These are phyloP conservation scores for Suillus tomentosus DNA, from an alignment of 768 basidiomycete genomes.

Conservation along the genomic window DNA sequence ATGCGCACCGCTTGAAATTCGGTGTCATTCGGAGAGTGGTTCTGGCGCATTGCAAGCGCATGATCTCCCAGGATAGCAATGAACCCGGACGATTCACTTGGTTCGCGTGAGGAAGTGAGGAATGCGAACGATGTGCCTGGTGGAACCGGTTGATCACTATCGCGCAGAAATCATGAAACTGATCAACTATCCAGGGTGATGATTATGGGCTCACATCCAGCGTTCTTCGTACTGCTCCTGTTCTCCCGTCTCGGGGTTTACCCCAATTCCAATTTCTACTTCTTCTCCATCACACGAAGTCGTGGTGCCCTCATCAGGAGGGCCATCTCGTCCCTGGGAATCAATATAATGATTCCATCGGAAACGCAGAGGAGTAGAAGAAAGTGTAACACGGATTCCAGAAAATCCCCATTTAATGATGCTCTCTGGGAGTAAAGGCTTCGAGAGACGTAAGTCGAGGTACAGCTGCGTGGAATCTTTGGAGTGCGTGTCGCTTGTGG, in stretches of 20 bases:
- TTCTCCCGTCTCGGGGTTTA: slow-evolving; percentile 20
- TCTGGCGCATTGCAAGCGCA: slow-evolving; percentile 18
- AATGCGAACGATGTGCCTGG: slow-evolving; percentile 19
- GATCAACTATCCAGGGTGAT: too few relatives aligned
- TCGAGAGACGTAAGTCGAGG: slow-evolving; percentile 22
- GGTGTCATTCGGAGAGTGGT: neutral
- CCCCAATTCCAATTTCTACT: slow-evolving; percentile 20
- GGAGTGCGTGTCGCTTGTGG: slow-evolving; percentile 18
- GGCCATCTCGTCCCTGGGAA: slow-evolving; percentile 16
- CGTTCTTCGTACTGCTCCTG: slow-evolving; percentile 22
- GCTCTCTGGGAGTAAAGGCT: slow-evolving; percentile 6
- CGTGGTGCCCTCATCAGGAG: slow-evolving; percentile 20
- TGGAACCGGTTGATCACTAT: slow-evolving; percentile 16
- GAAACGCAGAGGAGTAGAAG: slow-evolving; percentile 14
- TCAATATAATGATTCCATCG: slow-evolving; percentile 22
- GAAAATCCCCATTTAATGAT: slow-evolving; percentile 20
- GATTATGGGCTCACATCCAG: slow-evolving; percentile 19
- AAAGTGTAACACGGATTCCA: slow-evolving; percentile 17
- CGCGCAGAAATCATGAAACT: neutral
- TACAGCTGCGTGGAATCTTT: slow-evolving; percentile 21
- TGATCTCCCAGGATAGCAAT: slow-evolving; percentile 23
- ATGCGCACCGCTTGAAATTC: slow-evolving; percentile 6
- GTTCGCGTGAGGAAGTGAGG: slow-evolving; percentile 17
- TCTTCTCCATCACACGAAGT: slow-evolving; percentile 14
- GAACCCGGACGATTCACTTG: slow-evolving; percentile 19